Evolutionary conservation across 139 green algal species (phyloP).

Genomic region (Ettlia oleoabundans): DNA sequence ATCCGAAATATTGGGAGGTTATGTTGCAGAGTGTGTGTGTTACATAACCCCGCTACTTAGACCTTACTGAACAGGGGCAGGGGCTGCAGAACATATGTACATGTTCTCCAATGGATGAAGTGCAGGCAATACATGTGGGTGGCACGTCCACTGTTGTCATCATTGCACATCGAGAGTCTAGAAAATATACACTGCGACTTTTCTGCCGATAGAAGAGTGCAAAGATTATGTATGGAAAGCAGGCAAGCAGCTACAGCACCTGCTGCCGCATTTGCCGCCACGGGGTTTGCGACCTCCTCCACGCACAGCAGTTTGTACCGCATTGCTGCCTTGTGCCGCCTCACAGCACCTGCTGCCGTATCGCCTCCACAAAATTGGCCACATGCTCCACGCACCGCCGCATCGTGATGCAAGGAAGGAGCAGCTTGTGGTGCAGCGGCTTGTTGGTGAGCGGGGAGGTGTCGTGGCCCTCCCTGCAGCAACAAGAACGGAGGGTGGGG

Average conservation of each 20-base stretch:
- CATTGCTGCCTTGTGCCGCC: background rate
- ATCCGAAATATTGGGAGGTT: no score
- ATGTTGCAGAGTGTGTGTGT: no score
- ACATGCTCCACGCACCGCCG: background rate
- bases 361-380: background rate
- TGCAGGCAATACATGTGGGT: no score
- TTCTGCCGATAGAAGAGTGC: background rate
- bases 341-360: background rate
- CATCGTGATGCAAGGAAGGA: conserved; percentile 10
- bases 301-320: conserved; percentile 11
- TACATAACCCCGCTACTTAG: no score
- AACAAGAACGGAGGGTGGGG: no score
- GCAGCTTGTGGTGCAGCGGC: conserved; percentile 9
- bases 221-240: no score
- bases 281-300: no score
- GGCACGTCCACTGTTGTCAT: no score
- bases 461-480: conserved; percentile 3
- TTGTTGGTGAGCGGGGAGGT: background rate
- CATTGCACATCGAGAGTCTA: background rate
- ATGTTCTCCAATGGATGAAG: no score
- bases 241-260: background rate
- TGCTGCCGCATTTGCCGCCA: background rate
- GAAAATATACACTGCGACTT: background rate
- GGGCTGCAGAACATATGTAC: no score
- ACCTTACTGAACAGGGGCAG: no score